Evolutionary conservation across 805 yeast genomes (phyloP).

Genomic region (Saturnispora zaruensis): DNA sequence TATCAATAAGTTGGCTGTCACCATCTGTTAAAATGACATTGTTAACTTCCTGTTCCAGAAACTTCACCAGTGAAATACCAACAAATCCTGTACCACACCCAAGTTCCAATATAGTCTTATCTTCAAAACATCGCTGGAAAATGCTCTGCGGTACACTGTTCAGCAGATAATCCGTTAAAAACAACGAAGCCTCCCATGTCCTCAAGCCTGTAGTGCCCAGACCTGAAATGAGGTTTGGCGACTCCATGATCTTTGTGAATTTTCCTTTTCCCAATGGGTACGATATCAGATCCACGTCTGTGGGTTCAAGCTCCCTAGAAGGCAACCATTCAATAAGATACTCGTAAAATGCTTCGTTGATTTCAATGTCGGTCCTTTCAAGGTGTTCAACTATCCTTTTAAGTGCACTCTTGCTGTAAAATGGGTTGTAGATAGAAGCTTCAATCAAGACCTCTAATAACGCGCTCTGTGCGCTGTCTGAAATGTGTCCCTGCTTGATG

Average conservation of each 20-base stretch:
- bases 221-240: constrained; percentile 58
- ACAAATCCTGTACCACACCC: constrained; percentile 91
- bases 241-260: constrained; percentile 37
- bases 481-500: not conserved
- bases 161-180: constrained; percentile 44
- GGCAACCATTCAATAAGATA: constrained; percentile 30
- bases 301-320: constrained; percentile 29
- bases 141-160: constrained; percentile 1
- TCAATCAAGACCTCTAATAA: constrained; percentile 18
- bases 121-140: constrained; percentile 12
- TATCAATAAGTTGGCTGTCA: constrained; percentile 44
- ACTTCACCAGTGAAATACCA: constrained; percentile 38
- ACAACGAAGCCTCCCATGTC: constrained; percentile 91
- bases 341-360: constrained; percentile 39
- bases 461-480: constrained; percentile 17
- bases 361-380: constrained; percentile 17
- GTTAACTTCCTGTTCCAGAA: constrained; percentile 10
- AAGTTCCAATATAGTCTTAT: constrained; percentile 49
- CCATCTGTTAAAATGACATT: constrained; percentile 57
- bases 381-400: constrained; percentile 34
- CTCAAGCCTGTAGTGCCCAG: constrained; percentile 82
- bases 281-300: constrained; percentile 32
- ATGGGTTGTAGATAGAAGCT: constrained; percentile 35
- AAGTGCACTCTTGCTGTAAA: constrained; percentile 42
- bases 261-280: constrained; percentile 26